phyloP scores from a whole-genome alignment of 192 early-diverging fungal species.

The Pilaira anomala region DNA sequence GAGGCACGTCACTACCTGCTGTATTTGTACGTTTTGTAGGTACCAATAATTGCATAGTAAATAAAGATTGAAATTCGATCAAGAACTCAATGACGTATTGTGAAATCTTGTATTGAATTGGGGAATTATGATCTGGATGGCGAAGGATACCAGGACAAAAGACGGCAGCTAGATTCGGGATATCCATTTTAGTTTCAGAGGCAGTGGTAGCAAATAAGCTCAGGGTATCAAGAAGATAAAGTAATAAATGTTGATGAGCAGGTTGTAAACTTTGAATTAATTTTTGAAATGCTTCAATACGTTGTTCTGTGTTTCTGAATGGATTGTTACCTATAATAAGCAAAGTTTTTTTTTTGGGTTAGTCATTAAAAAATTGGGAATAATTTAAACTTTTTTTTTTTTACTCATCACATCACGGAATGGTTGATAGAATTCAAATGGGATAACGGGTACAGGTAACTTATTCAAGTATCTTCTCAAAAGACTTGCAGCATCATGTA shows the following conservation, averaged over 20 bases:
- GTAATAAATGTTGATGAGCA: conserved; percentile 61
- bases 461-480: conserved; percentile 68
- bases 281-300: conserved; percentile 50
- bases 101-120: conserved; percentile 73
- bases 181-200: conserved; percentile 63
- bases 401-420: conserved; percentile 65
- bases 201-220: conserved; percentile 50
- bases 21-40: not conserved
- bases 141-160: conserved; percentile 73
- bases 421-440: conserved; percentile 57
- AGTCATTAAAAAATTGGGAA: too few species aligned
- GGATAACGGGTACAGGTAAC: conserved; percentile 73
- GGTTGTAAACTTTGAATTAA: conserved; percentile 56
- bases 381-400: too few species aligned
- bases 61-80: conserved; percentile 58
- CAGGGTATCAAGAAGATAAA: conserved; percentile 69
- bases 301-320: conserved; percentile 30
- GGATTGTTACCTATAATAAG: conserved; percentile 30
- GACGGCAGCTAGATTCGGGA: conserved; percentile 72
- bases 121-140: conserved; percentile 67
- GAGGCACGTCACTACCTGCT: not conserved
- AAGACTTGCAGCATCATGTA: conserved; percentile 78
- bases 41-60: conserved; percentile 30
- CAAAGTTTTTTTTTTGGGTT: too few species aligned
- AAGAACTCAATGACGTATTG: conserved; percentile 74